phyloP scores from a whole-genome alignment of 345 rosid species.

The Dipteronia sinensis region DNA sequence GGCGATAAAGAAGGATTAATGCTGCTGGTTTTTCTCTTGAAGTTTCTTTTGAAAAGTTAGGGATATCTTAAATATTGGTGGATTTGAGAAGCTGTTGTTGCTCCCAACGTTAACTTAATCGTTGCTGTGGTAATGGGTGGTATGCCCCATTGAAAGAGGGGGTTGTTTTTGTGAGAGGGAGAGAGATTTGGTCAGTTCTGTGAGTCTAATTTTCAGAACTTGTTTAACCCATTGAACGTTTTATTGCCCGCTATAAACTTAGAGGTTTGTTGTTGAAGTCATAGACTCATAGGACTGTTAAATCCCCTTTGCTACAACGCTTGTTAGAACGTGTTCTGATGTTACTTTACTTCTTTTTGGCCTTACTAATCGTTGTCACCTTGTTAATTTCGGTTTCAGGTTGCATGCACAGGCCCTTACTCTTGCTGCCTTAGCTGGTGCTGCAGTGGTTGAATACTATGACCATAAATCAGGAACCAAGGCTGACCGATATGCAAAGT shows the following conservation, averaged over 20 bases:
- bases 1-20: neutral
- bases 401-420: constrained; percentile 93
- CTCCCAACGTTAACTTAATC: neutral
- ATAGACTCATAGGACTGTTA: too few species aligned
- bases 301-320: neutral
- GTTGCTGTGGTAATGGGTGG: neutral
- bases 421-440: constrained; percentile 88
- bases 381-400: constrained; percentile 40
- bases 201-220: neutral
- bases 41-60: neutral
- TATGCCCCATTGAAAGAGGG: neutral
- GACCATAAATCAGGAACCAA: constrained; percentile 64
- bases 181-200: neutral
- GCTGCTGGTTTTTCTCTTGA: neutral
- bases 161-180: neutral
- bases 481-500: constrained; percentile 53
- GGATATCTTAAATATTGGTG: neutral
- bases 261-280: neutral
- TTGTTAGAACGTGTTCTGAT: neutral
- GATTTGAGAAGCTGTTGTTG: neutral
- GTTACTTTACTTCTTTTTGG: neutral
- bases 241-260: neutral
- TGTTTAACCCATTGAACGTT: too few species aligned
- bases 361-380: neutral
- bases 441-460: constrained; percentile 81